phyloP scores from a whole-genome alignment of 2,329 filamentous ascomycete species.

The Neonectria coccinea region DNA sequence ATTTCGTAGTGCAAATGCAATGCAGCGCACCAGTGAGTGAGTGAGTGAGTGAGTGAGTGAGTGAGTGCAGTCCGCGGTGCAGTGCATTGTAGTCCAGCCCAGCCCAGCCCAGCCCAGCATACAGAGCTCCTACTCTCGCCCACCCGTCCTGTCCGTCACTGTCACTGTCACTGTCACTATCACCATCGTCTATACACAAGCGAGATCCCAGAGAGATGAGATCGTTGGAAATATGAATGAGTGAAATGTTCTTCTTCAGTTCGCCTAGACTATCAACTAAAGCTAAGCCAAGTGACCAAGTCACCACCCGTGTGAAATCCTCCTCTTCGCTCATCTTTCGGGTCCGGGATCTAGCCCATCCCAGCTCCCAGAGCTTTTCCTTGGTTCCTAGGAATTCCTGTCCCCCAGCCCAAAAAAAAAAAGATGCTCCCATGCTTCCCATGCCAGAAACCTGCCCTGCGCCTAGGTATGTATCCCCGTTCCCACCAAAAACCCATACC shows the following conservation, averaged over 20 bases:
- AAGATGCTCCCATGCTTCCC: conserved; percentile 27
- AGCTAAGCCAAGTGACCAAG: conserved; percentile 12
- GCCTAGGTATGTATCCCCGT: conserved; percentile 31
- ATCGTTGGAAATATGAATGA: background rate
- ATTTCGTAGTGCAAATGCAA: conserved; percentile 3
- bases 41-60: background rate
- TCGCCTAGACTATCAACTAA: conserved; percentile 17
- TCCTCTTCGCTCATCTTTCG: conserved; percentile 18
- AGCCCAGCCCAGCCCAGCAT: too few species aligned
- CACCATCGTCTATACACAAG: background rate
- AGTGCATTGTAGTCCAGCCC: background rate
- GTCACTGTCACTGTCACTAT: background rate
- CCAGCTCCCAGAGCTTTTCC: conserved; percentile 46
- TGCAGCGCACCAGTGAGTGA: background rate
- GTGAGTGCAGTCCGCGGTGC: background rate
- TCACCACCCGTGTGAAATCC: conserved; percentile 6
- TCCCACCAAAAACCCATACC: conserved; percentile 33
- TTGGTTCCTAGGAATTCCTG: conserved; percentile 21
- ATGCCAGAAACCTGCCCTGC: conserved; percentile 38
- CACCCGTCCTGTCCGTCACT: background rate
- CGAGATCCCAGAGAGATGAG: background rate
- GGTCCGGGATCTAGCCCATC: conserved; percentile 46
- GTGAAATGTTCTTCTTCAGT: background rate
- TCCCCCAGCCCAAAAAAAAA: background rate
- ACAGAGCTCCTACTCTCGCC: too few species aligned